Evolutionary conservation across 1,139 yeast species (phyloP).

Genomic region (Suhomyces yuchorum): DNA sequence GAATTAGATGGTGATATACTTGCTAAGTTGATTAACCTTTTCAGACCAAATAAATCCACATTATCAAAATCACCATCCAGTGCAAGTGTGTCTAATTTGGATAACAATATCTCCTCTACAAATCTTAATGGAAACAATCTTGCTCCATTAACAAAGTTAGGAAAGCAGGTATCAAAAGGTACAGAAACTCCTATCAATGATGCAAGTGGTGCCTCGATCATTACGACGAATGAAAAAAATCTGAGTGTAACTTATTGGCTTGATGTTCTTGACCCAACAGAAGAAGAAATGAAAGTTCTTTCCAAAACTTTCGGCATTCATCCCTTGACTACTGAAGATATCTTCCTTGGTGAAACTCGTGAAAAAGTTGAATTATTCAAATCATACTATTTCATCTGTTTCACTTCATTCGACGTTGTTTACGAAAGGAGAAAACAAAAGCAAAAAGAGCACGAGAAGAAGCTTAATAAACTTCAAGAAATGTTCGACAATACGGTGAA

Average conservation of each 20-base stretch:
- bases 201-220: conserved; percentile 15
- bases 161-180: conserved; percentile 6
- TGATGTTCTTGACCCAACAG: conserved; percentile 90
- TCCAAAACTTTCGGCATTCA: conserved; percentile 93
- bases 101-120: conserved; percentile 5
- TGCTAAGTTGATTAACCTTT: conserved; percentile 30
- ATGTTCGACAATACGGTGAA: conserved; percentile 27
- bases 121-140: conserved; percentile 10
- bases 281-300: conserved; percentile 92
- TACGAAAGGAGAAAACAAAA: conserved; percentile 62
- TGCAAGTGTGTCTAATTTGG: conserved; percentile 14
- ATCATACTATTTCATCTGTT: conserved; percentile 88
- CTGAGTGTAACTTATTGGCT: conserved; percentile 73
- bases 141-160: conserved; percentile 14
- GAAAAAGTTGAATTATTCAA: conserved; percentile 93
- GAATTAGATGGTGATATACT: conserved; percentile 17
- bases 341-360: conserved; percentile 88
- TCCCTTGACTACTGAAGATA: conserved; percentile 95
- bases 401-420: conserved; percentile 87
- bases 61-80: conserved; percentile 18
- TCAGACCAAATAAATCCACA: conserved; percentile 30
- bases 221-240: conserved; percentile 7
- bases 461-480: conserved; percentile 43
- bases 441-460: conserved; percentile 47
- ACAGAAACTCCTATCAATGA: conserved; percentile 20